Conservation (phyloP, 495 filamentous ascomycete species). For the Neurospora terricola region DNA sequence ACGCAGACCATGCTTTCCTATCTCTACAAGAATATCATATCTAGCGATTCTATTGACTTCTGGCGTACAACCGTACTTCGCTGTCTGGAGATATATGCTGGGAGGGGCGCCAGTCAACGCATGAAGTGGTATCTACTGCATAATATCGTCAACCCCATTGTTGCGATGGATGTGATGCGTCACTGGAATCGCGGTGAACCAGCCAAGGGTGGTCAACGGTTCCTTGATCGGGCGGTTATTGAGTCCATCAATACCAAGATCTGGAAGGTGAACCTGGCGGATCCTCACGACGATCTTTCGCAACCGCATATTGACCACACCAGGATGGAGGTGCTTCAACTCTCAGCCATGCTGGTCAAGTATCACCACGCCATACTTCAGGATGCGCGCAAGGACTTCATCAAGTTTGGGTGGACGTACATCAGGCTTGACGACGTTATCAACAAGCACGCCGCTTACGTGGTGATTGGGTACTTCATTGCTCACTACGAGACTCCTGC, state of each 20-base stretch:
- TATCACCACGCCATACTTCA: slow-evolving; percentile 77
- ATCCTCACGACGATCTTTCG: slow-evolving; percentile 73
- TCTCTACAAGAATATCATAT: slow-evolving; percentile 79
- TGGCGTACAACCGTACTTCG: slow-evolving; percentile 75
- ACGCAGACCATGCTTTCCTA: slow-evolving; percentile 67
- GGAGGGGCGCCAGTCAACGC: slow-evolving; percentile 66
- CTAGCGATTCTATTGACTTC: slow-evolving; percentile 76
- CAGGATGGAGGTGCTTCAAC: slow-evolving; percentile 87
- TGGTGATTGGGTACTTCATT: slow-evolving; percentile 95
- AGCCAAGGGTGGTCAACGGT: slow-evolving; percentile 48
- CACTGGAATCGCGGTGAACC: slow-evolving; percentile 42
- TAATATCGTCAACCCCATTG: slow-evolving; percentile 87
- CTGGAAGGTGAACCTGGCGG: slow-evolving; percentile 80
- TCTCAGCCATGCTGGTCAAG: slow-evolving; percentile 89
- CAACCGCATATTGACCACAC: slow-evolving; percentile 91
- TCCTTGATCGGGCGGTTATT: slow-evolving; percentile 82
- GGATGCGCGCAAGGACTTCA: slow-evolving; percentile 93
- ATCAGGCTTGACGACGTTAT: slow-evolving; percentile 96
- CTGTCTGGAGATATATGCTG: slow-evolving; percentile 80
- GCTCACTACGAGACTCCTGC: slow-evolving; percentile 91
- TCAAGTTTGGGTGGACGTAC: slow-evolving; percentile 98
- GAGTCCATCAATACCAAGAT: slow-evolving; percentile 88
- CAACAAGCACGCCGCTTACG: slow-evolving; percentile 97
- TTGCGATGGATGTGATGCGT: slow-evolving; percentile 90
- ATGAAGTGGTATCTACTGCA: slow-evolving; percentile 89